A percentile compares a stretch with the other conserved stretches of the same genome.
These are phyloP conservation scores for Euryodendron excelsum DNA, from an alignment of 148 eudicot species.

Conservation along the genomic window DNA sequence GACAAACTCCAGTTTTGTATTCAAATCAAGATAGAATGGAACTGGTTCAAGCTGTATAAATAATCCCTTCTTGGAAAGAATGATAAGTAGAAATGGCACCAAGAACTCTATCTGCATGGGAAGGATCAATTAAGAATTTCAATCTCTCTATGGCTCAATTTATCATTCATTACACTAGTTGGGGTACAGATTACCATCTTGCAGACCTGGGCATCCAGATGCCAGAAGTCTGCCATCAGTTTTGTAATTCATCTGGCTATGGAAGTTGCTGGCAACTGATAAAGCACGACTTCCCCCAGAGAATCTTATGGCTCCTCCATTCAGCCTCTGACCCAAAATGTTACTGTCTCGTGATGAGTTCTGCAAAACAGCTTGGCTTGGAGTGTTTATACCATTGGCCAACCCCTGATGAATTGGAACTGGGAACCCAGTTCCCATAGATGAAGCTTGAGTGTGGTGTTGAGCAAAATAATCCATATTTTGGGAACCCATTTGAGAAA, in stretches of 20 bases:
- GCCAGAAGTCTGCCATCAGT: constrained; percentile 29
- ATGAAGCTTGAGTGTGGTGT: constrained; percentile 9
- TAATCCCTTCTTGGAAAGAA: constrained; percentile 2
- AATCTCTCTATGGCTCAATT: not conserved
- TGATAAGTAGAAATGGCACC: not conserved
- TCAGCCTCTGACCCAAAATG: constrained; percentile 30
- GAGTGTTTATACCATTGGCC: constrained; percentile 29
- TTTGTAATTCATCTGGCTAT: constrained; percentile 19
- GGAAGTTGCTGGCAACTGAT: constrained; percentile 19
- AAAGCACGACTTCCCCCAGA: constrained; percentile 29
- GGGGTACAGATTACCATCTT: constrained; percentile 14
- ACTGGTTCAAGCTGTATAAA: not conserved
- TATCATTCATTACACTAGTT: not conserved
- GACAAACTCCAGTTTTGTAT: not conserved
- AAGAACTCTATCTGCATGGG: not conserved
- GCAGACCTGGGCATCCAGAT: constrained; percentile 13
- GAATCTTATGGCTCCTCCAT: constrained; percentile 25
- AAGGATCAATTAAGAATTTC: not conserved
- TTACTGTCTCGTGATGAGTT: constrained; percentile 29
- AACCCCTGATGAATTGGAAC: constrained; percentile 33
- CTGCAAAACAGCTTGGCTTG: constrained; percentile 26
- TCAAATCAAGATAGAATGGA: not conserved
- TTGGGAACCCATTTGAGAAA: constrained; percentile 24
- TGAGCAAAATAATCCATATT: constrained; percentile 14
- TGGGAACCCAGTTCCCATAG: constrained; percentile 23